Evolutionary conservation across 192 early-diverging fungal species (phyloP), one percentile per base, ranked within the genome.

Genomic region (Backusella tuberculispora): DNA sequence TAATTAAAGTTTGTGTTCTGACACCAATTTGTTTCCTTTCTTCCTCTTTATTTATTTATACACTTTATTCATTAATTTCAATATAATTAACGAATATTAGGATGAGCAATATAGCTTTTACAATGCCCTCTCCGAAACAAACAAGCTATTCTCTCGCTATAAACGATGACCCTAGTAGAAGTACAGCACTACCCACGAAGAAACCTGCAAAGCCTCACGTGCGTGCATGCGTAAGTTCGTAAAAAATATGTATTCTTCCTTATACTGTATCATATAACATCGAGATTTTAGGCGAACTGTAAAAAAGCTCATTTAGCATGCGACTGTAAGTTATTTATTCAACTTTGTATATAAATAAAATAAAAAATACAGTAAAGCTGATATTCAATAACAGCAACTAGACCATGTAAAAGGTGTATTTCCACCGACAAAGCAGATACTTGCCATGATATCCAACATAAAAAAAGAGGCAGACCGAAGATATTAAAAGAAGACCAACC

Each of bases 371-470:
- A 29, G 12, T 26, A 38, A 15, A 5, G 10, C 60, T 21, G 21
- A 71, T 24, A 76, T 7, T n/a, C 3, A 40, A 17, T 41, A 6
- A 38, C 38, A 66, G 64, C 38, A 21, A 19, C 64, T 6, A 66
- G 64, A 42, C 95, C 95, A 21, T 96, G 95, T 78, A 89, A 89
- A 74, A 84, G 93, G 46, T 96, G 95, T 81, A 83, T 90, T 12
- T 84, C 88, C 12, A 72, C 93, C 24, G 89, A 89, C 37, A 92
- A 90, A 78, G 84, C 87, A 46, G 93, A 93, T 76, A 89, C 90
- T 12, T 96, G 95, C 75, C 83, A 89, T n/a, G 95, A 96, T 80
- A 91, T 94, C 42, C 89, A 92, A 82, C 93, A 95, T 83, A 96
- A 96, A 80, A 93, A 92, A 68, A 85, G 95, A 71, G 95, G 95